Evolutionary conservation across 139 green algal genomes (phyloP), one percentile per base, ranked within the genome.

Genomic region (Chlorella ohadii): DNA sequence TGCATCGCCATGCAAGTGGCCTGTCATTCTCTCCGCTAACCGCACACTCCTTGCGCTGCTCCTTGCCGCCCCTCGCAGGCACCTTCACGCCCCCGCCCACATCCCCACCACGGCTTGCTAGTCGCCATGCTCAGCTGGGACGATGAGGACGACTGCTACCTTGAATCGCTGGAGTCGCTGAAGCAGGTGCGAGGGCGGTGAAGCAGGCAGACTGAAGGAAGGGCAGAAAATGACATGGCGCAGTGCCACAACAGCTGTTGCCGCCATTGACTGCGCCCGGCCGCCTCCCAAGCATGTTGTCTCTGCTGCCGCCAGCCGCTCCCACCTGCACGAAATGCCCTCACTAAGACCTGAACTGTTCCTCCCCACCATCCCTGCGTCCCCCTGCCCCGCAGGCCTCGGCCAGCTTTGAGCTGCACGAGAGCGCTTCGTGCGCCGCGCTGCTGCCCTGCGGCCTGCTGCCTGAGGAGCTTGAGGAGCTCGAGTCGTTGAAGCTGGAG

Each of bases 391-490:
- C 15, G 51, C 51, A 59, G 51, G 34, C 68, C 36, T 34, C 16
- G 7, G 36, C 36, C 2, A 56, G 34, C 34, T 22, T 56, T 17
- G 65, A 4, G 65, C 31, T 39, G 31, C 34, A n/a, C 38, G 34
- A 75, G 34, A 55, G 33, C 36, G 28, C 7, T 31, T 72, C 66
- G 36, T 75, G 68, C 68, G 20, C 20, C 34, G 47, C 15, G 20
- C 68, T 75, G 68, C 68, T 75, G 34, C 68, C 68, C 34, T 75
- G 68, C 68, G 68, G 68, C 36, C 68, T 75, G 16, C 68, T 75
- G 36, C 68, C 68, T 16, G 68, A 75, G 20, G 68, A 75, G 68
- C 68, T 75, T 11, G 68, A 75, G 9, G 68, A 75, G 68, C 68
- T 75, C 36, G 68, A 75, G 36, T 55, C 51, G 9, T 13, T 59